Base-by-base conservation (phyloP, 257 asterid species). In the Solanum phureja region DNA sequence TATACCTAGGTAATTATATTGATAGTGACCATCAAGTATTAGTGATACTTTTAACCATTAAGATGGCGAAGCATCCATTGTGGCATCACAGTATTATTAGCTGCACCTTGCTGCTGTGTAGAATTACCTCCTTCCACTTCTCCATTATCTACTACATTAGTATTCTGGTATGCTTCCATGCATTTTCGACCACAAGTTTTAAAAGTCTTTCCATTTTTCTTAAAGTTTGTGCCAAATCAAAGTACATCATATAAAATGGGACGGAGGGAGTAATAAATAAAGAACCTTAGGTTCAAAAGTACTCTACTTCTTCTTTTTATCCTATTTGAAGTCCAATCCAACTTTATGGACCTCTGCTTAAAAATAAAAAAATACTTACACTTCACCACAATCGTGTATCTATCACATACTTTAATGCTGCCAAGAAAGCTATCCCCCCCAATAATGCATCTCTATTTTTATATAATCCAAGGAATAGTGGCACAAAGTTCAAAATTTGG, bases 41-140 rank as follows among this genome's bases (percentile, higher is more conserved):
- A 29, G 21, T 13, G 35, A 0, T 68, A 68, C 21, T 29, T 21
- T 46, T 64, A 64, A 37, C 58, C 81, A 86, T 87, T 60, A 11
- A 89, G 38, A n/a, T 90, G 90, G 62, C 68, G 27, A 42, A 87
- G 89, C 95, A 94, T 93, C 98, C 98, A 95, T 21, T 93, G 79
- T 33, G 94, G 98, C 90, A 94, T 90, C 56, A 40, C 89, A 75
- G 91, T 77, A 89, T 87, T 90, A 29, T 87, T 90, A 29, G 92
- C 35, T 68, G 74, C 75, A 68, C 90, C 93, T 82, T 84, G 90
- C 66, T 88, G 95, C 83, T 62, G 52, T 40, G 87, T 24, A 66
- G 33, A 21, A 34, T 12, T 21, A 60, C 87, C 87, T 66, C 87
- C 93, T 87, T 89, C 94, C 34, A 31, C 88, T 88, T 86, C 95